These are phyloP conservation scores for Botrytis squamosa DNA, from an alignment of 2,329 filamentous ascomycete species.

Conservation along the genomic window DNA sequence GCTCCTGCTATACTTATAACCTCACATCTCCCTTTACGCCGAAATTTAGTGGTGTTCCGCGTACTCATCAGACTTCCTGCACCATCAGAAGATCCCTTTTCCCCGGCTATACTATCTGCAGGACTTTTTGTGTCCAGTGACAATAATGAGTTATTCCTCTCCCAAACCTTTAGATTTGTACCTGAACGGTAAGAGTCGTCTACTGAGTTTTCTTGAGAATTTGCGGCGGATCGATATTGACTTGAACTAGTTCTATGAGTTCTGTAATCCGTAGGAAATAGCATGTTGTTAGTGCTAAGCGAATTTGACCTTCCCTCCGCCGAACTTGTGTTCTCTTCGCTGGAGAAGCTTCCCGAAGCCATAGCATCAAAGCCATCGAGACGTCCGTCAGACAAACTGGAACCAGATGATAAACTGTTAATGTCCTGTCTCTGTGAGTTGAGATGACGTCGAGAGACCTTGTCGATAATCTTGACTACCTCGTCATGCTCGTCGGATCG, in stretches of 20 bases:
- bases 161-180: constrained; percentile 31
- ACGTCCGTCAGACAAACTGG: constrained; percentile 48
- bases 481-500: constrained; percentile 68
- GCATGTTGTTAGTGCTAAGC: constrained; percentile 18
- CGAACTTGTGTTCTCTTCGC: constrained; percentile 57
- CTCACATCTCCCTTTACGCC: constrained; percentile 61
- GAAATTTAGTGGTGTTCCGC: constrained; percentile 49
- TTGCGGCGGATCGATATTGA: constrained; percentile 26
- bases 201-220: constrained; percentile 31
- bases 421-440: constrained; percentile 45
- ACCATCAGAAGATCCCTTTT: constrained; percentile 31
- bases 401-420: constrained; percentile 52
- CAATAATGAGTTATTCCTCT: constrained; percentile 31
- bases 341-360: constrained; percentile 52
- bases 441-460: constrained; percentile 65
- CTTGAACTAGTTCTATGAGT: constrained; percentile 24
- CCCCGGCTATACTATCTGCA: constrained; percentile 27
- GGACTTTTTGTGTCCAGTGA: constrained; percentile 31
- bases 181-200: constrained; percentile 28
- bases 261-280: constrained; percentile 20
- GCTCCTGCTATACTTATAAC: constrained; percentile 60
- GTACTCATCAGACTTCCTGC: constrained; percentile 34
- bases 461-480: constrained; percentile 73
- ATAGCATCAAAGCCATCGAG: constrained; percentile 29
- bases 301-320: constrained; percentile 45